Conservation (phyloP, 768 basidiomycete species). For the Rhizopogon salebrosus region DNA sequence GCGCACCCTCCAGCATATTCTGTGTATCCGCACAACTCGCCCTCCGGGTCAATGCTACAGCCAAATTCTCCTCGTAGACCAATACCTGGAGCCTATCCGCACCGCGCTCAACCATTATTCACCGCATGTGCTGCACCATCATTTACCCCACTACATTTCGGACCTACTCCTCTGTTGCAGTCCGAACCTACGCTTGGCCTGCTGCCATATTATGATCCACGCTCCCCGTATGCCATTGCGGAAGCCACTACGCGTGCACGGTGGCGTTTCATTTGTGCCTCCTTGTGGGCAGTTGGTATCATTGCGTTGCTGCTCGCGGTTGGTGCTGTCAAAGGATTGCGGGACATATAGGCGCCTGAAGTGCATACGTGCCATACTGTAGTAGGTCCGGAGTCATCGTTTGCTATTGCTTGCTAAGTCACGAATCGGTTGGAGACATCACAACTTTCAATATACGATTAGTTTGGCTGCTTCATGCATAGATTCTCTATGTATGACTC, state of each 20-base stretch:
- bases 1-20: slow-evolving; percentile 26
- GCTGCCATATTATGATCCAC: slow-evolving; percentile 40
- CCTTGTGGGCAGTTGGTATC: slow-evolving; percentile 33
- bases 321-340: slow-evolving; percentile 15
- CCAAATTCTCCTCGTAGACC: slow-evolving; percentile 11
- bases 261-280: slow-evolving; percentile 38
- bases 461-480: neutral
- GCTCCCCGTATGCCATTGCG: slow-evolving; percentile 31
- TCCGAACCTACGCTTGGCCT: slow-evolving; percentile 29
- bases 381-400: neutral
- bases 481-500: neutral
- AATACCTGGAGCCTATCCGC: slow-evolving; percentile 11
- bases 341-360: neutral
- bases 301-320: slow-evolving; percentile 23
- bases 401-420: neutral
- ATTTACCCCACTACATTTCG: slow-evolving; percentile 19
- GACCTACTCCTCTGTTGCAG: slow-evolving; percentile 38
- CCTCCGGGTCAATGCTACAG: slow-evolving; percentile 11
- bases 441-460: neutral
- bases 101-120: slow-evolving; percentile 13
- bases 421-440: neutral
- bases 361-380: neutral
- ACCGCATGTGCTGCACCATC: slow-evolving; percentile 11
- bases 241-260: slow-evolving; percentile 35
- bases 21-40: slow-evolving; percentile 8